phyloP scores from a whole-genome alignment of 495 filamentous ascomycete genomes.

The Immersiella caudata region DNA sequence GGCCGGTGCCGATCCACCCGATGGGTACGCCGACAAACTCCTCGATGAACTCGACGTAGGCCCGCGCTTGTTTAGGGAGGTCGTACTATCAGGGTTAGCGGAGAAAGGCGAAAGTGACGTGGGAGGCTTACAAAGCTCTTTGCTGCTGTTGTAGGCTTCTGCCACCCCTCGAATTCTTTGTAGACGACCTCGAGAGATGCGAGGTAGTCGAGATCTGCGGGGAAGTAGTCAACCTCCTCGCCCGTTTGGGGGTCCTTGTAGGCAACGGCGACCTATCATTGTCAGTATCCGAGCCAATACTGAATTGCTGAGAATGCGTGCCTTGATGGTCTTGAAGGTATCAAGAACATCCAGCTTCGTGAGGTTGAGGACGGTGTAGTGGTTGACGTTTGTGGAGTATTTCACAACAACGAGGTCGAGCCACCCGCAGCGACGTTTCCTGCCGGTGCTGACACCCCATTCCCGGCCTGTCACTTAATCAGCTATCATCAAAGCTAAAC shows the following conservation, averaged over 20 bases:
- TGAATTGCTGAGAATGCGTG: not conserved
- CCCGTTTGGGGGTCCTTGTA: slow-evolving; percentile 61
- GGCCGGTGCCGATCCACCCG: slow-evolving; percentile 80
- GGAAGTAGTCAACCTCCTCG: slow-evolving; percentile 42
- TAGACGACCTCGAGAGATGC: slow-evolving; percentile 63
- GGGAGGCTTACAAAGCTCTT: slow-evolving; percentile 33
- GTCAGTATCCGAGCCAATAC: not conserved
- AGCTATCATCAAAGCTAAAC: not conserved
- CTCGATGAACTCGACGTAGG: slow-evolving; percentile 75
- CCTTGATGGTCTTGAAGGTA: slow-evolving; percentile 76
- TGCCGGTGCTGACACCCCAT: slow-evolving; percentile 80
- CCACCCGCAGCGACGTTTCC: slow-evolving; percentile 85
- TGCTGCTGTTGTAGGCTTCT: slow-evolving; percentile 59
- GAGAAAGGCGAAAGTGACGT: not conserved
- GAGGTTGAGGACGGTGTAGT: slow-evolving; percentile 78
- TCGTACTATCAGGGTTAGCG: slow-evolving; percentile 55
- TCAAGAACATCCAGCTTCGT: slow-evolving; percentile 88
- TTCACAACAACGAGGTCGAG: slow-evolving; percentile 86
- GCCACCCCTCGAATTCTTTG: slow-evolving; percentile 78
- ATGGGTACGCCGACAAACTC: slow-evolving; percentile 69
- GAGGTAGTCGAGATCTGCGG: slow-evolving; percentile 40
- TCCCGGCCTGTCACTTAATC: slow-evolving; percentile 37
- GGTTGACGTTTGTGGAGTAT: slow-evolving; percentile 70
- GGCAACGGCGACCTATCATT: slow-evolving; percentile 57
- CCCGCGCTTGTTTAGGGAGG: slow-evolving; percentile 72